Evolutionary conservation across 805 yeast species (phyloP), one percentile per base, ranked within the genome.

Genomic region (Wickerhamiella brachini): DNA sequence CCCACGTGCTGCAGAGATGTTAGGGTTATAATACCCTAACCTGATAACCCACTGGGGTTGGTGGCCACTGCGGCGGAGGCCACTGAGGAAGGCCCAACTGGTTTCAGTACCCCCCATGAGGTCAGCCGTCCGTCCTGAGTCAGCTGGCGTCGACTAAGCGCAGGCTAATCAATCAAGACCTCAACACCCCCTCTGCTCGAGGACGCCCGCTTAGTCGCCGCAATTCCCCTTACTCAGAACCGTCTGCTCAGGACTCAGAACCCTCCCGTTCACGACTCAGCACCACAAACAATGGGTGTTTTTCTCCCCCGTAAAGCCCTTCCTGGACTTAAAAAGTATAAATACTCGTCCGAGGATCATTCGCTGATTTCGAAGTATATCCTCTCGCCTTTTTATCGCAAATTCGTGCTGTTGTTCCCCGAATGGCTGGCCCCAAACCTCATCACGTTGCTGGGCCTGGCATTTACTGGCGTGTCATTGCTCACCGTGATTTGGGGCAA

Each of bases 401-500:
- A 72, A 54, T 82, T 87, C 63, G 89, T 83, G 34, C 64, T 71
- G 45, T 69, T 86, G 37, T 86, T 89, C 69, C 97, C 97, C 1
- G 51, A 74, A 54, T 81, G 81, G 76, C 79, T 90, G 83, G 97
- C 97, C 3, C 59, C 95, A 85, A 45, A 87, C 82, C 64, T 78
- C 62, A 83, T 89, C 50, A 90, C 97, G 0, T 68, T 90, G 26
- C 68, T 77, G 12, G 97, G 97, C 0, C 74, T 90, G 54, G 60
- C 73, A 23, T 90, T 88, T 64, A 78, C 89, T 44, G 59, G 85
- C 13, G 62, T 75, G 45, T 84, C 88, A 60, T 70, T 85, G 52
- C 49, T 74, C 5, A 71, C 83, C 5, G 85, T 83, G 22, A 74
- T 87, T 56, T 80, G 77, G 62, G 81, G 72, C 57, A 93, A 88